phyloP scores from a whole-genome alignment of 352 stramenopile genomes.

The Globisporangium emineosum region DNA sequence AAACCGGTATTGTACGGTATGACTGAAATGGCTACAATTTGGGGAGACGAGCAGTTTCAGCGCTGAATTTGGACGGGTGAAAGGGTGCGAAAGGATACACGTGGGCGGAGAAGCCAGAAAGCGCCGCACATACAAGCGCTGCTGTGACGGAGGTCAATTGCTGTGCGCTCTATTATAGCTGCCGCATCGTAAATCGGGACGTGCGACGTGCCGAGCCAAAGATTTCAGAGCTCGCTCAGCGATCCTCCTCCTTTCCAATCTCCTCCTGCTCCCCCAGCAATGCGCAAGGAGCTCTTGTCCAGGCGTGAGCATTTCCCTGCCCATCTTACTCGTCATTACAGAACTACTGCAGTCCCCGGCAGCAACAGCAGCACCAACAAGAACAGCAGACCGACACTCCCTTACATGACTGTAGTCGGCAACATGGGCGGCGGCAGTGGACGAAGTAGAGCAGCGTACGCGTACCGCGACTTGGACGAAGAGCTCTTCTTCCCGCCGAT shows the following conservation, averaged over 20 bases:
- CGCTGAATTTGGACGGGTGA: too few relatives aligned
- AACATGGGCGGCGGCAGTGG: constrained; percentile 5
- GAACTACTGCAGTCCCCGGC: neutral
- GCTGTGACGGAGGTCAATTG: neutral
- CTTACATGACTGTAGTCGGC: constrained; percentile 8
- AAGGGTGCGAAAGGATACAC: too few relatives aligned
- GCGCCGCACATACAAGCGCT: neutral
- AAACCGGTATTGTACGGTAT: neutral
- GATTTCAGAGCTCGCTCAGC: neutral
- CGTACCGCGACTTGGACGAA: constrained; percentile 20
- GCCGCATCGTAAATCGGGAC: neutral
- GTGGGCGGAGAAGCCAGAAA: constrained; percentile 1
- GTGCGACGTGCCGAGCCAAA: neutral
- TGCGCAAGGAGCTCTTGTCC: neutral
- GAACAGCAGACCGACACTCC: neutral
- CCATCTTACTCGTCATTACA: neutral
- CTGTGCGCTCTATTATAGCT: constrained; percentile 1
- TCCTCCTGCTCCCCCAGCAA: neutral
- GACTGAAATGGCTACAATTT: constrained; percentile 1
- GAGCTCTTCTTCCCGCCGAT: constrained; percentile 13
- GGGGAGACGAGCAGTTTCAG: neutral
- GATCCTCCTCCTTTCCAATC: neutral
- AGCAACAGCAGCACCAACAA: neutral
- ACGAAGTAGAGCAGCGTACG: constrained; percentile 13
- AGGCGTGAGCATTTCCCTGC: neutral